Evolutionary conservation across 179 eudicot species (phyloP), one percentile per base, ranked within the genome.

Genomic region (Silene noctiflora): DNA sequence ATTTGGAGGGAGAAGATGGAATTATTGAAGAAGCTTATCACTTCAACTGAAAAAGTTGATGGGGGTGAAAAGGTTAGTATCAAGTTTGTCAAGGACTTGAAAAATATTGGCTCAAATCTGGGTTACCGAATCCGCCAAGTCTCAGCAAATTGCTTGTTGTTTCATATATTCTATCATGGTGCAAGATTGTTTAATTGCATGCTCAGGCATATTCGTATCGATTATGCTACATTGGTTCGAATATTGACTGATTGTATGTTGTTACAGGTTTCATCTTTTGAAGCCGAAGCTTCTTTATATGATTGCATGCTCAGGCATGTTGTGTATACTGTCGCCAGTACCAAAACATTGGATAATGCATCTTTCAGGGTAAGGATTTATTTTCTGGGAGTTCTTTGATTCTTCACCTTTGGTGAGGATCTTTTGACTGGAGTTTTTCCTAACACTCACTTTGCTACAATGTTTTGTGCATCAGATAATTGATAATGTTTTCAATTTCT

Each of bases 251-350:
- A 42, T 75, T 70, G 19, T 77, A 8, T 60, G 51, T 7, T 35
- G 29, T 65, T 44, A 48, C 87, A 90, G 94, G 85, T 77, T 42
- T 83, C 91, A n/a, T 78, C 84, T 78, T 61, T 86, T 78, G 87
- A 81, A 65, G 63, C 82, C 71, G 87, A 87, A 84, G 84, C 85
- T 75, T 81, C 88, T 48, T 75, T 96, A 19, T 85, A 76, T 81
- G 89, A 90, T 51, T 90, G 83, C 82, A 61, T 90, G 79, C 89
- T 96, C 69, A 80, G 73, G 67, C 92, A 87, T 56, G 84, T 87
- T 48, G 84, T 83, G 75, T 85, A 86, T 80, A 85, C 80, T 83
- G 84, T 88, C 73, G 81, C 88, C 77, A 87, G 83, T 67, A 80
- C 89, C 58, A 85, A 81, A 71, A 74, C 88, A 48, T 72, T 96